Evolutionary conservation across 805 yeast species (phyloP), one percentile per base, ranked within the genome.

Genomic region (Cyberlindnera xishuangbannaensis): DNA sequence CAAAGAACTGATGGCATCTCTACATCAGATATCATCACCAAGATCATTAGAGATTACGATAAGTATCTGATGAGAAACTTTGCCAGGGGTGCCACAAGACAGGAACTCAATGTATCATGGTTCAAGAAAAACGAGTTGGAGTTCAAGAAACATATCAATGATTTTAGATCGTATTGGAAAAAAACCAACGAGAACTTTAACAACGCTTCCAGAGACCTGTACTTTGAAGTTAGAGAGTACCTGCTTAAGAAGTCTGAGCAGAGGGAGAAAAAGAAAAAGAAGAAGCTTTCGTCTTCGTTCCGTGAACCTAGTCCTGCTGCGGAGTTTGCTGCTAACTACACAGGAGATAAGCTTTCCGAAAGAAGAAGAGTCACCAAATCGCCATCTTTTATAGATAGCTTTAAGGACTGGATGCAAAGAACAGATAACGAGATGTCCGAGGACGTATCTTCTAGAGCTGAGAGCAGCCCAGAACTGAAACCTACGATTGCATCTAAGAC

Each of bases 1-100:
- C 97, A 92, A 62, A 74, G 98, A 57, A 92, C 98, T 0, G 95
- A 88, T 45, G 98, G 98, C 10, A 79, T 92, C 27, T 84, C 95
- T 15, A 92, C 98, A 1, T 82, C 95, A 21, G 97, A 90, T 58
- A 90, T 92, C 46, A 92, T 92, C 53, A 90, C 97, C 41, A 86
- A 83, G 55, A 85, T 92, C 48, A 88, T 92, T 48, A 74, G 92
- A 49, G 97, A 92, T 62, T 92, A 92, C 62, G 98, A 92, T 65
- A 86, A 88, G 63, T 92, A 92, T 59, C 67, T 92, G 58, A 82
- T 90, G 92, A 77, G 98, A 56, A 92, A 92, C 64, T 90, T 92
- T 61, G 95, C 96, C 12, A 74, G 98, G 46, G 98, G 98, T 30
- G 97, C 96, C 9, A 83, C 97, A 3, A 73, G 98, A 53, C 86